Evolutionary conservation across 2,329 filamentous ascomycete species (phyloP), one percentile per base, ranked within the genome.

Genomic region (Penicillium concentricum): DNA sequence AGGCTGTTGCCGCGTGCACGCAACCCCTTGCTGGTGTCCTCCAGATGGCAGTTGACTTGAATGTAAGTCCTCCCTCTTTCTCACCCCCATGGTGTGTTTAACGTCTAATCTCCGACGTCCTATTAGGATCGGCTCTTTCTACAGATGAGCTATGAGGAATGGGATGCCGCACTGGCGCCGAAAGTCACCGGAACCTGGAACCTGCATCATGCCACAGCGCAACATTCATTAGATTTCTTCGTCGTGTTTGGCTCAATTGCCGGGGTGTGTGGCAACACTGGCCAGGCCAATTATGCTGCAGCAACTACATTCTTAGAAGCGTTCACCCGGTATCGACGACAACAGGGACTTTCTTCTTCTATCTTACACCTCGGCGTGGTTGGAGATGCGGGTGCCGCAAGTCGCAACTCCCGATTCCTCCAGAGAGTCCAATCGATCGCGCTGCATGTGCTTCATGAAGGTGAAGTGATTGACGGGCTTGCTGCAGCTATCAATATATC

Each of bases 201-300:
- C 42, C 44, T 74, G 10, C 68, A 72, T 49, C 28, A 61, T 28
- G 62, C 54, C 12, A 46, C 61, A 4, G 3, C 20, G 5, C 16
- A 51, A 28, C 15, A 22, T 18, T 26, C 43, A 0, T 43, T 69
- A 4, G 61, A 66, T 42, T 66, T 68, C 43, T 67, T 69, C 24
- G 53, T 75, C 41, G 60, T 71, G 15, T 64, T 74, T 7, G 70
- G 71, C 3, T 76, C 74, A 4, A 47, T 78, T 4, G 76, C 48
- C 2, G 60, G 62, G 1, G 32, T 63, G 0, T 54, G 43, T 22
- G 65, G 79, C 0, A 78, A 78, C 47, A 57, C 69, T 0, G 74
- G 76, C 4, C 69, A 81, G 48, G 69, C 78, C 4, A 78, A 74
- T 54, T 77, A 77, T 44, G 67, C 69, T 0, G 69, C 73, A 12